These are phyloP conservation scores for Penicillium steckii DNA, from an alignment of 495 filamentous ascomycete species.

Conservation along the genomic window DNA sequence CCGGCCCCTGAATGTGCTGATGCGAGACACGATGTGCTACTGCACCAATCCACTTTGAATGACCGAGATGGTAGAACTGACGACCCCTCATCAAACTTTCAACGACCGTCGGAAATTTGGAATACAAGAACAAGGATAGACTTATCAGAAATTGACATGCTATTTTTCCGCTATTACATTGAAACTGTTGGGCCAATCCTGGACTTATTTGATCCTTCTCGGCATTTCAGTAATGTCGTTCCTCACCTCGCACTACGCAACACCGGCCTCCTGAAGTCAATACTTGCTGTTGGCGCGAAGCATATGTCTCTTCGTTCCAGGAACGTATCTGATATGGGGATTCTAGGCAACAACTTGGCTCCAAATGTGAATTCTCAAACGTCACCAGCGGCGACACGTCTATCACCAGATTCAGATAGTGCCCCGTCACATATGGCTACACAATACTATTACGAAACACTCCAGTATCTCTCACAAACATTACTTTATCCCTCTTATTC, in stretches of 20 bases:
- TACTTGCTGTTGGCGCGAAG: constrained; percentile 14
- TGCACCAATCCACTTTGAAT: neutral
- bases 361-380: neutral
- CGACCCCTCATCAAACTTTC: neutral
- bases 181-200: constrained; percentile 9
- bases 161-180: constrained; percentile 8
- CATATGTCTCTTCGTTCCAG: constrained; percentile 15
- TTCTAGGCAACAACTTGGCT: neutral
- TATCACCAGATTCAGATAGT: neutral
- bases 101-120: neutral
- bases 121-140: constrained; percentile 1
- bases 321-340: neutral
- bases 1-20: neutral
- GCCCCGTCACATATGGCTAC: neutral
- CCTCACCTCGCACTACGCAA: constrained; percentile 19
- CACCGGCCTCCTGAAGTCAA: constrained; percentile 15
- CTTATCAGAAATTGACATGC: constrained; percentile 2
- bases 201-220: constrained; percentile 16
- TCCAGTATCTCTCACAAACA: constrained; percentile 30
- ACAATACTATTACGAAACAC: constrained; percentile 16
- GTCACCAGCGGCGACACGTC: neutral
- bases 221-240: constrained; percentile 17
- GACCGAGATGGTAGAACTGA: neutral
- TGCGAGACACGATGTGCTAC: neutral
- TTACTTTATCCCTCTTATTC: constrained; percentile 25